Evolutionary conservation across 768 basidiomycete genomes (phyloP), one percentile per base, ranked within the genome.

Genomic region (Austroboletus eburneus): DNA sequence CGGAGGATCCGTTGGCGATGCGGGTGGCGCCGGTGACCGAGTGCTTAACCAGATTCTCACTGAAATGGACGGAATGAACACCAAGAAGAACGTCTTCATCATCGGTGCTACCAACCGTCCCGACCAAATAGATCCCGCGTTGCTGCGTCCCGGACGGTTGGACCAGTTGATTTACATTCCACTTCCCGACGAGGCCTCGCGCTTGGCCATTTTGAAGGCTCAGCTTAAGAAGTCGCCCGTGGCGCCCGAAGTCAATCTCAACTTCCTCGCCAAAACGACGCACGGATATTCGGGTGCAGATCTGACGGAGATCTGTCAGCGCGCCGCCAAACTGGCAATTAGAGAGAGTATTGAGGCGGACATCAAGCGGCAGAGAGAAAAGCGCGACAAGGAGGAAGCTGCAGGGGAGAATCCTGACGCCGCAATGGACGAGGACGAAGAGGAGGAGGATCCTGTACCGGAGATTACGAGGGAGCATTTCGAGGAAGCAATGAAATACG

Each of bases 141-240:
- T 94, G 33, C 80, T 94, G 54, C 93, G 93, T 74, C 93, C 93
- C 35, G 96, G 96, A 67, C 95, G 95, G 79, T 83, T 99, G 43
- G 96, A 99, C 68, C 95, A 99, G 71, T 82, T 99, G 52, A 98
- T 98, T 68, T 98, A 98, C 74, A 99, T 99, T 51, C 96, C 96
- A 49, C 82, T 99, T 2, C 96, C 96, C 50, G 94, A 97, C 70
- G 94, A 98, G 70, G 71, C 77, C 3, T 93, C 91, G 27, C 89
- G 96, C 49, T 57, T 93, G 43, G 87, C 90, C 2, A 99, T 99
- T 63, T 85, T 99, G 68, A 80, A 78, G 63, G 95, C 96, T 14
- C 74, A 79, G 44, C 84, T 99, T 59, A 88, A 94, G 73, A 94
- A 93, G 67, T 91, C 88, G 16, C 96, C 96, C 14, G 72, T 99